These are phyloP conservation scores for Oryza glumipatula DNA, from an alignment of 176 grass and related monocot species.

Conservation along the genomic window DNA sequence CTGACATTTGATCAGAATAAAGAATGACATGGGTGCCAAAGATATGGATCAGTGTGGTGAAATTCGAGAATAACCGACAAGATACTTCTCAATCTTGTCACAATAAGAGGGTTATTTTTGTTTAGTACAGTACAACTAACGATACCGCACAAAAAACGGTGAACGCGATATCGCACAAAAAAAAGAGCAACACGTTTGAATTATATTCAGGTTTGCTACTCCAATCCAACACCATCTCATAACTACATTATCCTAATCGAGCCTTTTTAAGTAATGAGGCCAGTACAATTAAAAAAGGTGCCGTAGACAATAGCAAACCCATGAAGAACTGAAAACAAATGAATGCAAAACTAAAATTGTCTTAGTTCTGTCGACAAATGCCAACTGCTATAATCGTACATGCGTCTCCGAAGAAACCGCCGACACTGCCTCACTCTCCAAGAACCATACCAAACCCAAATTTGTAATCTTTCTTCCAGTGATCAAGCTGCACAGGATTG, in stretches of 20 bases:
- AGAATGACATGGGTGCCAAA: too few species aligned
- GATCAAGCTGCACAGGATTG: slow-evolving; percentile 74
- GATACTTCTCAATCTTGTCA: neutral
- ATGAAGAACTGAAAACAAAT: slow-evolving; percentile 31
- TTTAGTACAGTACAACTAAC: neutral
- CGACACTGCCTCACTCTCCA: slow-evolving; percentile 49
- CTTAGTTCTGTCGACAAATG: slow-evolving; percentile 43
- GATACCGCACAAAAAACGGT: neutral
- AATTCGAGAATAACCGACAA: too few species aligned
- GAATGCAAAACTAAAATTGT: slow-evolving; percentile 2
- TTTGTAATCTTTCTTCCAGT: slow-evolving; percentile 80
- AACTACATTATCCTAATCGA: slow-evolving; percentile 23
- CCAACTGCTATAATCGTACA: slow-evolving; percentile 37
- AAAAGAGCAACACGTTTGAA: neutral
- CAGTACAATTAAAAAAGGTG: slow-evolving; percentile 16
- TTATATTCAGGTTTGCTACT: slow-evolving; percentile 17
- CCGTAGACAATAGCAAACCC: slow-evolving; percentile 6
- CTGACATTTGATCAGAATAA: too few species aligned
- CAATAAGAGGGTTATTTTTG: neutral
- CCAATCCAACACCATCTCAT: neutral
- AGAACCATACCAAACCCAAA: slow-evolving; percentile 72
- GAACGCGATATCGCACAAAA: neutral
- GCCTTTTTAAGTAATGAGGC: neutral
- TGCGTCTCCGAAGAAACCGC: slow-evolving; percentile 3
- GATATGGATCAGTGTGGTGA: too few species aligned